Evolutionary conservation across 768 basidiomycete species (phyloP).

Genomic region (Xerocomellus intermedius): DNA sequence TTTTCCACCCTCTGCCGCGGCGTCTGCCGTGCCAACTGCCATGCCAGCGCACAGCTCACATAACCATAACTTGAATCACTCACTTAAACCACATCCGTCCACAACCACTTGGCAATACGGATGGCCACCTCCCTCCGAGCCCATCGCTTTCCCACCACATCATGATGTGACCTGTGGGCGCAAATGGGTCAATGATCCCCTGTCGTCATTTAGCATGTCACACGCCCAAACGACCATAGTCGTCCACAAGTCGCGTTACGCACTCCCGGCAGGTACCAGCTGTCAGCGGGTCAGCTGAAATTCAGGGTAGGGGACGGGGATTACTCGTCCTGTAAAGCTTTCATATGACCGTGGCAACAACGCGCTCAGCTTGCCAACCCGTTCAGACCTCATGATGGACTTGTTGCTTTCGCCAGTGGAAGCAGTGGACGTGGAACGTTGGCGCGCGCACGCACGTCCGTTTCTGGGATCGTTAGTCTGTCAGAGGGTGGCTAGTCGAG

Average conservation of each 20-base stretch:
- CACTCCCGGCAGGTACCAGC: slow-evolving; percentile 11
- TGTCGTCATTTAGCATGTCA: slow-evolving; percentile 16
- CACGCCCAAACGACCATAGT: slow-evolving; percentile 11
- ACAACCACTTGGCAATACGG: slow-evolving; percentile 2
- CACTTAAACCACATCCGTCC: slow-evolving; percentile 14
- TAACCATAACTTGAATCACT: slow-evolving; percentile 3
- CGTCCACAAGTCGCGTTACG: slow-evolving; percentile 12
- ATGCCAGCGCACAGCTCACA: slow-evolving; percentile 10
- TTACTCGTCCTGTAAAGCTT: slow-evolving; percentile 27
- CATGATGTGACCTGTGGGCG: slow-evolving; percentile 19
- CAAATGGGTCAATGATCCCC: slow-evolving; percentile 18
- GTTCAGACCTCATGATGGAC: neutral
- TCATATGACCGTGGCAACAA: slow-evolving; percentile 22
- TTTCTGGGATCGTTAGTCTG: slow-evolving; percentile 1
- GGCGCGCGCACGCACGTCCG: neutral
- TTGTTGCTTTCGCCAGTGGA: neutral
- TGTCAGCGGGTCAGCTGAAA: slow-evolving; percentile 19
- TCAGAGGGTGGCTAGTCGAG: neutral
- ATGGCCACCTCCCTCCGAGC: slow-evolving; percentile 14
- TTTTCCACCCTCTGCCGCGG: neutral
- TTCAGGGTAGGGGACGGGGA: slow-evolving; percentile 33
- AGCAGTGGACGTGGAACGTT: neutral
- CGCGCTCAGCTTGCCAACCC: slow-evolving; percentile 3
- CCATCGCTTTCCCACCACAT: slow-evolving; percentile 18
- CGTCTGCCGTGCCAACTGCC: slow-evolving; percentile 9